Conservation (phyloP, 441 rosid species). For the Bruguiera hainesii region DNA sequence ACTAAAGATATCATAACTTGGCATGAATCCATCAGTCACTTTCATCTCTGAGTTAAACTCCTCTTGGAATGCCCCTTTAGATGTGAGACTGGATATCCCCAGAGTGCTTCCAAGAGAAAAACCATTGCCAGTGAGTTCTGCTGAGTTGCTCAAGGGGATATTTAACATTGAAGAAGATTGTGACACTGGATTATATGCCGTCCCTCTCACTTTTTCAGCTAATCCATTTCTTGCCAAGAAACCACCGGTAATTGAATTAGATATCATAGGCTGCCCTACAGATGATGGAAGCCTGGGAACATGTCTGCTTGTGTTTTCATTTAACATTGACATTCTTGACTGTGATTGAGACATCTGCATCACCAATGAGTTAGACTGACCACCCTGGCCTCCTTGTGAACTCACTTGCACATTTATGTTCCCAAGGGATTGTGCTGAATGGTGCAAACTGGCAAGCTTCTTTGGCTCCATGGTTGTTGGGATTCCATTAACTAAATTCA, state of each 20-base stretch:
- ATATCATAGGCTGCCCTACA: constrained; percentile 44
- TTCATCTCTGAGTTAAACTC: constrained; percentile 51
- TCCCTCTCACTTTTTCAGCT: constrained; percentile 51
- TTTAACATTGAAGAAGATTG: constrained; percentile 51
- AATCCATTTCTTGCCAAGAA: constrained; percentile 44
- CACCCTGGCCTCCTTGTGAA: constrained; percentile 43
- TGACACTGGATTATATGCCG: constrained; percentile 43
- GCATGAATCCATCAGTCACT: constrained; percentile 44
- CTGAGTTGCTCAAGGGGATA: constrained; percentile 44
- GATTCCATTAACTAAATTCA: constrained; percentile 77
- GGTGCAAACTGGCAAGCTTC: constrained; percentile 61
- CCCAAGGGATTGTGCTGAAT: constrained; percentile 48
- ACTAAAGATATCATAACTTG: constrained; percentile 53
- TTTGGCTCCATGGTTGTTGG: constrained; percentile 79
- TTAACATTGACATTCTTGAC: constrained; percentile 39
- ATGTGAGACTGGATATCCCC: constrained; percentile 40
- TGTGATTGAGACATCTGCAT: constrained; percentile 56
- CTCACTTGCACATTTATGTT: constrained; percentile 45
- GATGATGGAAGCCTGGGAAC: constrained; percentile 42
- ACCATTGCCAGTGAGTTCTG: constrained; percentile 46
- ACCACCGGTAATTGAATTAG: constrained; percentile 43
- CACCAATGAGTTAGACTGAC: constrained; percentile 46
- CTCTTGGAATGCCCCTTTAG: constrained; percentile 50
- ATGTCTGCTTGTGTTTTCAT: constrained; percentile 32
- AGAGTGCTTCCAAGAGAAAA: constrained; percentile 57